These are phyloP conservation scores for Daedaleopsis nitida DNA, from an alignment of 768 basidiomycete species.

Conservation along the genomic window DNA sequence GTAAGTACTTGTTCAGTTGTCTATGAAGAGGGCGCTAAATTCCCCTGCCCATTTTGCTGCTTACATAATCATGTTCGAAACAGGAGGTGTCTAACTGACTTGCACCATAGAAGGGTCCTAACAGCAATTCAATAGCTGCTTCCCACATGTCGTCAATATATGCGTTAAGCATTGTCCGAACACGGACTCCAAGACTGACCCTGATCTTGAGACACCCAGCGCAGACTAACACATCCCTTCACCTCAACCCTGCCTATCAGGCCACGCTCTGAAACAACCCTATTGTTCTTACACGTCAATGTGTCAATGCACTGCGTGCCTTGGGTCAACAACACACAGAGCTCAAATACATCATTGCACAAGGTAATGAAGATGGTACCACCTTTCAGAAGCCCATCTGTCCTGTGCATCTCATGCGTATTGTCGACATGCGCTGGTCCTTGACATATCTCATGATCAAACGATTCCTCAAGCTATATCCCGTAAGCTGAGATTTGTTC, in stretches of 20 bases:
- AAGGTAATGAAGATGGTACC: neutral
- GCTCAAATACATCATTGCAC: neutral
- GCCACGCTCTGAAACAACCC: neutral
- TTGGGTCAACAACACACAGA: neutral
- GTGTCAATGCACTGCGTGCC: neutral
- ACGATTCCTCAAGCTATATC: conserved; percentile 26
- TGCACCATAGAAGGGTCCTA: no score
- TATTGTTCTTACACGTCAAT: neutral
- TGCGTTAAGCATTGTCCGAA: neutral
- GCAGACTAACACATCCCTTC: neutral
- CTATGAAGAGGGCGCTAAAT: neutral
- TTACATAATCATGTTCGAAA: neutral
- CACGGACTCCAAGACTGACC: no score
- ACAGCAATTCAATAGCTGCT: no score
- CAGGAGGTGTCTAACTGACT: no score
- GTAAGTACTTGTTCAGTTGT: no score
- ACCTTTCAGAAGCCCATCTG: neutral
- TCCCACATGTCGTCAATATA: conserved; percentile 2
- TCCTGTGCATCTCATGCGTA: conserved; percentile 23
- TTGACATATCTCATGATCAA: conserved; percentile 38
- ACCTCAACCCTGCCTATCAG: neutral
- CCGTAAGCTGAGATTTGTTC: no score
- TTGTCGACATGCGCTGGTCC: conserved; percentile 36
- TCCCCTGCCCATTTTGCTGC: neutral
- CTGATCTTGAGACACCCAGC: no score